Percentiles rank a stretch among this genome's conserved stretches.
Evolutionary conservation across 441 rosid species (phyloP).

Genomic region (Eruca vesicaria): DNA sequence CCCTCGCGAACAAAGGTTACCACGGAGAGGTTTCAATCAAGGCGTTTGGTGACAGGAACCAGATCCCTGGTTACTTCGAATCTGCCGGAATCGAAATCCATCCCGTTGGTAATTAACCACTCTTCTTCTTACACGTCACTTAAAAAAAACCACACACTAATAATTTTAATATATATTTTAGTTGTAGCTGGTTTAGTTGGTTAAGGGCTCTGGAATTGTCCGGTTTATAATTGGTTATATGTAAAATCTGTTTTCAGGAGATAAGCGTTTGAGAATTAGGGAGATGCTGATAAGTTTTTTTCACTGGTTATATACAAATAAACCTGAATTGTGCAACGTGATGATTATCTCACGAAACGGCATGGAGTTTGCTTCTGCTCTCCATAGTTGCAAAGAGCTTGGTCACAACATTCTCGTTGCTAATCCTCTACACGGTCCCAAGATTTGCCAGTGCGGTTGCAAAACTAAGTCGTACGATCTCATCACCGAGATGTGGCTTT

Average conservation of each 20-base stretch:
- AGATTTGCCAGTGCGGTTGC: background rate
- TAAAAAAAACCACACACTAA: background rate
- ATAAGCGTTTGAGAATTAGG: background rate
- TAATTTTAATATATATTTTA: too few species aligned
- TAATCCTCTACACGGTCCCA: too few species aligned
- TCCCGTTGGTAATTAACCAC: background rate
- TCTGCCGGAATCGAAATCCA: background rate
- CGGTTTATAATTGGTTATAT: too few species aligned
- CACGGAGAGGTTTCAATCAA: background rate
- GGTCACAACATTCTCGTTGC: background rate
- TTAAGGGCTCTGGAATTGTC: too few species aligned
- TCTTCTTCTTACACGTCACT: background rate
- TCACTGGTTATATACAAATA: background rate
- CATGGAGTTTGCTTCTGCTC: background rate
- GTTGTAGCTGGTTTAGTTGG: too few species aligned
- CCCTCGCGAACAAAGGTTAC: background rate
- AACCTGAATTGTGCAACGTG: background rate
- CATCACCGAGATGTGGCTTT: background rate
- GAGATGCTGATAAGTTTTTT: background rate
- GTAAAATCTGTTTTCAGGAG: background rate
- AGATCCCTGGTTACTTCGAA: background rate
- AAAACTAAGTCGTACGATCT: background rate
- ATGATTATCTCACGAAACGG: background rate
- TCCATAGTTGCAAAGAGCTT: background rate
- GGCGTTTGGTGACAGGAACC: background rate